phyloP scores from a whole-genome alignment of 306 rosid species.

The Inga laurina region DNA sequence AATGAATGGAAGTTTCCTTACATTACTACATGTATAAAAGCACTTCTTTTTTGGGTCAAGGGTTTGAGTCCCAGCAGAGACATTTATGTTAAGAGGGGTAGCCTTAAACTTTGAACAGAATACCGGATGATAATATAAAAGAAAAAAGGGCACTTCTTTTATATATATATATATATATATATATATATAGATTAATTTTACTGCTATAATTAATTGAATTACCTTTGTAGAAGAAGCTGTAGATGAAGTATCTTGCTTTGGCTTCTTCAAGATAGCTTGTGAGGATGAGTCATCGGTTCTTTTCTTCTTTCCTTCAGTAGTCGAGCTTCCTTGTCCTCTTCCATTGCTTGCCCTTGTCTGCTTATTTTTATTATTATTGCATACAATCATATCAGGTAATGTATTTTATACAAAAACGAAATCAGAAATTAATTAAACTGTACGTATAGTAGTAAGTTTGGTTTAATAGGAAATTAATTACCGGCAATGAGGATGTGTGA shows the following conservation, averaged over 20 bases:
- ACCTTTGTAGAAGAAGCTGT: slow-evolving; percentile 74
- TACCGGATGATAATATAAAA: too few relatives aligned
- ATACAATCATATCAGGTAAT: not conserved
- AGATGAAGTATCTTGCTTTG: slow-evolving; percentile 57
- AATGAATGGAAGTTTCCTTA: slow-evolving; percentile 34
- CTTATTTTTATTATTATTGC: slow-evolving; percentile 13
- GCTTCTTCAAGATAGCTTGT: slow-evolving; percentile 63
- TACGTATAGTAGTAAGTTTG: not conserved
- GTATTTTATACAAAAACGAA: too few relatives aligned
- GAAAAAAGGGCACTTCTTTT: not conserved
- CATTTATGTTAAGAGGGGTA: too few relatives aligned
- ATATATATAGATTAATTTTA: not conserved
- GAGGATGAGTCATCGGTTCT: slow-evolving; percentile 76
- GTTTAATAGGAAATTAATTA: slow-evolving; percentile 19
- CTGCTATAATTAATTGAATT: not conserved
- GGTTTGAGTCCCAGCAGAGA: too few relatives aligned
- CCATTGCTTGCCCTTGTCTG: slow-evolving; percentile 59
- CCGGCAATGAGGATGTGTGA: slow-evolving; percentile 56
- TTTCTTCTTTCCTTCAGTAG: slow-evolving; percentile 76
- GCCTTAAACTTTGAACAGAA: too few relatives aligned
- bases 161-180: not conserved
- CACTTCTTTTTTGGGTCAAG: too few relatives aligned
- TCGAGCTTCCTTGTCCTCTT: slow-evolving; percentile 60
- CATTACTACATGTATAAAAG: not conserved
- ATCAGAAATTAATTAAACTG: not conserved